Evolutionary conservation across 805 yeast genomes (phyloP).

Genomic region (Monosporozyma solicola): DNA sequence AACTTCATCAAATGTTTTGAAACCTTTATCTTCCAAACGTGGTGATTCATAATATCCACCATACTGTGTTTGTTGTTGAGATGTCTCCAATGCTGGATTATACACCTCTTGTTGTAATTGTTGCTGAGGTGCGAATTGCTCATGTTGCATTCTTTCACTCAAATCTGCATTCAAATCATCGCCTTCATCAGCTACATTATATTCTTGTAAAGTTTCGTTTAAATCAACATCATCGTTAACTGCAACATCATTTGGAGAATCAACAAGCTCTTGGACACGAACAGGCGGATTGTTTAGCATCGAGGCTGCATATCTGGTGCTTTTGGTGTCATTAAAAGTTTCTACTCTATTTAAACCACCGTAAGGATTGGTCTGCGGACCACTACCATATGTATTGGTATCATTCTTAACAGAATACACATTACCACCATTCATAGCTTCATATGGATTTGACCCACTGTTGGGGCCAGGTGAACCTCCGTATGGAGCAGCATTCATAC

Average conservation of each 20-base stretch:
- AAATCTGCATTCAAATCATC: slow-evolving; percentile 28
- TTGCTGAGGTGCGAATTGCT: slow-evolving; percentile 15
- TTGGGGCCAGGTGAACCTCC: slow-evolving; percentile 1
- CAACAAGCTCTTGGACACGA: not conserved
- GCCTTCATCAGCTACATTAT: slow-evolving; percentile 11
- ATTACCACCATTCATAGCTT: not conserved
- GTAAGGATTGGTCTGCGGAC: not conserved
- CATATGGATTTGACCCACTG: not conserved
- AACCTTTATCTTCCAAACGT: slow-evolving; percentile 23
- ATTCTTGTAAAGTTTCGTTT: slow-evolving; percentile 19
- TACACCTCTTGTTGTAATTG: slow-evolving; percentile 21
- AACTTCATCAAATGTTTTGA: slow-evolving; percentile 27
- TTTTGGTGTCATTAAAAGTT: slow-evolving; percentile 3
- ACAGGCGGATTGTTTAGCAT: not conserved
- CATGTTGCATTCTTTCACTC: slow-evolving; percentile 7
- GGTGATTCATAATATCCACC: slow-evolving; percentile 46
- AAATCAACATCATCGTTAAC: slow-evolving; percentile 28
- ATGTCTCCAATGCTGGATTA: slow-evolving; percentile 39
- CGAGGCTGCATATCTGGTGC: not conserved
- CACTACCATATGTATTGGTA: not conserved
- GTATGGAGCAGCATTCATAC: slow-evolving; percentile 6
- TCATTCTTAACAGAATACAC: not conserved
- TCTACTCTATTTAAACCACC: not conserved
- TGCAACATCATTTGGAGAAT: slow-evolving; percentile 6
- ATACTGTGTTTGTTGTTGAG: slow-evolving; percentile 50